Evolutionary conservation across 2,329 filamentous ascomycete genomes (phyloP).

Genomic region (Venturia effusa): DNA sequence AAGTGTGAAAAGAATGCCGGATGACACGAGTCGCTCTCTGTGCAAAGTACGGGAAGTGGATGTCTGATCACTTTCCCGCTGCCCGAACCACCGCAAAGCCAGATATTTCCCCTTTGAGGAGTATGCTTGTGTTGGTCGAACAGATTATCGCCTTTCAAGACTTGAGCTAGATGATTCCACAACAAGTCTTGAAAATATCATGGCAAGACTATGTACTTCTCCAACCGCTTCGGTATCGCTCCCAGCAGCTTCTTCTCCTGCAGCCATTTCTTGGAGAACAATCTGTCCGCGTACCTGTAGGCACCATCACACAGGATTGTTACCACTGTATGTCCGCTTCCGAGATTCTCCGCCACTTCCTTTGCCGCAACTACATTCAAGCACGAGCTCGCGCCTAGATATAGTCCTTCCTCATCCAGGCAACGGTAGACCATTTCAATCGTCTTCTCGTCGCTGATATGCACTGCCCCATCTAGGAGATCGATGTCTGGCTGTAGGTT

Average conservation of each 20-base stretch:
- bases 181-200: conserved; percentile 24
- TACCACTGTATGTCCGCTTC: conserved; percentile 80
- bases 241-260: conserved; percentile 70
- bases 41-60: not conserved
- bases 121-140: not conserved
- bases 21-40: not conserved
- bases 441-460: conserved; percentile 84
- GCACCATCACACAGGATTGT: conserved; percentile 92
- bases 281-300: conserved; percentile 88
- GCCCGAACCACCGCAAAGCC: not conserved
- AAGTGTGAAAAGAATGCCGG: not conserved
- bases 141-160: not conserved
- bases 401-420: conserved; percentile 89
- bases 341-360: conserved; percentile 84
- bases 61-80: not conserved
- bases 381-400: conserved; percentile 85
- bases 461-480: conserved; percentile 71
- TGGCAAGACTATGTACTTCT: conserved; percentile 90
- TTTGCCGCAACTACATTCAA: conserved; percentile 93
- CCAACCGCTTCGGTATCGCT: conserved; percentile 72
- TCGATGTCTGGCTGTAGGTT: conserved; percentile 80
- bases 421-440: conserved; percentile 97
- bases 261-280: conserved; percentile 90
- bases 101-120: not conserved
- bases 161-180: not conserved